Base-by-base conservation (phyloP, 2,329 filamentous ascomycete genomes). In the Aphanocladium album region DNA sequence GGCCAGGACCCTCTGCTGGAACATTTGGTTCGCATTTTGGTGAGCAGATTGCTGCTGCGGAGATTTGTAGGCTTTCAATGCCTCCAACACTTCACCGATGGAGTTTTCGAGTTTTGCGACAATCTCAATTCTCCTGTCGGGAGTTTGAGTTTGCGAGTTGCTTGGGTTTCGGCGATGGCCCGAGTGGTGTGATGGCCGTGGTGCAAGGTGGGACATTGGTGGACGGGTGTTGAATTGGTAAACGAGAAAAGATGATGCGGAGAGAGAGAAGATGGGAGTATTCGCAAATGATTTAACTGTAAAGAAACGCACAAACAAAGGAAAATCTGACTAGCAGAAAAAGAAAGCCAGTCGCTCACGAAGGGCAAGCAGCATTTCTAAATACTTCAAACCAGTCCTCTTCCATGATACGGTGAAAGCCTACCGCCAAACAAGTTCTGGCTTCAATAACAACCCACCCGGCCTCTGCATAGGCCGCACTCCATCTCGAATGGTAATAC, bases 11-110 rank as follows among this genome's bases (percentile, higher is more conserved):
- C 57, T 45, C 50, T 54, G 57, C 47, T 52, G 49, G 33, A 60
- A 54, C 41, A 60, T 60, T 5, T 47, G 41, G 57, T 60, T 60
- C 50, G 50, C 57, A 41, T 60, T 49, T 9, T 49, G 57, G 23
- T 54, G 50, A 11, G 50, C 43, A 4, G 57, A 21, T 21, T 54
- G 49, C 39, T 53, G 49, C 57, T 47, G 49, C 11, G 57, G 57
- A 2, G 39, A 30, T 12, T 54, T 53, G 50, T 47, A 60, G 21
- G 50, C 50, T 3, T 47, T 54, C 17, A 21, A 39, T 6, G 57
- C 57, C 1, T 53, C 50, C 41, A 54, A 9, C 2, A 60, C 5
- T 11, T 54, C 41, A 19, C 41, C 27, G 17, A 60, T 60, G 30
- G 41, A 54, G 21, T 35, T 27, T 21, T 60, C 57, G 1, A 60